Evolutionary conservation across 106 monocot species (phyloP).

Genomic region (Dendrobium catenatum): DNA sequence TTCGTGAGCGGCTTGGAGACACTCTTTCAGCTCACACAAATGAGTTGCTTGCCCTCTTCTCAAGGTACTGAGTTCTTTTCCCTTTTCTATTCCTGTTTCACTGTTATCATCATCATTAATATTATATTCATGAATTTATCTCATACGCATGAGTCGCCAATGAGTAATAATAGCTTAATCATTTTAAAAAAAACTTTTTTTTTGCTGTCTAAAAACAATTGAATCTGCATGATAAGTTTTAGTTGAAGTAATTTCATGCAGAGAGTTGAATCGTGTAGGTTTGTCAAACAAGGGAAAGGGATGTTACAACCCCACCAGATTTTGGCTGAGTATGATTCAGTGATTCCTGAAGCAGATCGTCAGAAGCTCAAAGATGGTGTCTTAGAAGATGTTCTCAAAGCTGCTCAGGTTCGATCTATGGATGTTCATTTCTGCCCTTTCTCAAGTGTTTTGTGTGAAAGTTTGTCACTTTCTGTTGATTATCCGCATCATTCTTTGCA

Average conservation of each 20-base stretch:
- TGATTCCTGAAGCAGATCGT: conserved; percentile 43
- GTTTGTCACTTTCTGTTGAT: neutral
- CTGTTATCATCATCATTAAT: neutral
- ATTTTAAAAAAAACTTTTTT: neutral
- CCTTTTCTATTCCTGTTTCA: neutral
- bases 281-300: conserved; percentile 85
- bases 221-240: neutral
- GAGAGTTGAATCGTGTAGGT: conserved; percentile 25
- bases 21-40: conserved; percentile 63
- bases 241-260: neutral
- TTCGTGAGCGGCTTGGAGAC: conserved; percentile 58
- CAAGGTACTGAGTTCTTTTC: conserved; percentile 31
- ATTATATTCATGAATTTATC: neutral
- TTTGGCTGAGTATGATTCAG: conserved; percentile 43
- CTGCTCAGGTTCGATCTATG: conserved; percentile 43
- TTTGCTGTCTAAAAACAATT: neutral
- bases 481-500: neutral
- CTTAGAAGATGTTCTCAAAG: conserved; percentile 50
- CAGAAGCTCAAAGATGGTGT: conserved; percentile 37
- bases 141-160: neutral
- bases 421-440: neutral
- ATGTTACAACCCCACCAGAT: conserved; percentile 90
- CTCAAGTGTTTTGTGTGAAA: neutral
- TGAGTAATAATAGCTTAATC: neutral
- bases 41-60: conserved; percentile 56